Evolutionary conservation across 2,329 filamentous ascomycete genomes (phyloP).

Genomic region (Colletotrichum somersetense): DNA sequence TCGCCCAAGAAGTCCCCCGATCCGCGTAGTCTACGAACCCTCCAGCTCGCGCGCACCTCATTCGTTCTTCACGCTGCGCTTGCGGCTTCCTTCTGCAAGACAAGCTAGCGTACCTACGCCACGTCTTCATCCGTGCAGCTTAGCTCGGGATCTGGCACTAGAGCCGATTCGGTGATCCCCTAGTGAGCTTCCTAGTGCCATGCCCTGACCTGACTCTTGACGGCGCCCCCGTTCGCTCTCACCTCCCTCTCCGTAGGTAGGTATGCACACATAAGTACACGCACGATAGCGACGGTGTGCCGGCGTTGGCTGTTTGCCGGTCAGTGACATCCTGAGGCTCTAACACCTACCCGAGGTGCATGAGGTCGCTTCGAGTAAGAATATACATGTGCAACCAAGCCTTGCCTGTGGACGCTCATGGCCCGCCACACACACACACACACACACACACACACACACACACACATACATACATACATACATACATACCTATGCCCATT

Average conservation of each 20-base stretch:
- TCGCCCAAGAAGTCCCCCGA: not conserved
- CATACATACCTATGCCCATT: not conserved
- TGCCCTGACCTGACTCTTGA: slow-evolving; percentile 23
- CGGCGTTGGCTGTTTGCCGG: not conserved
- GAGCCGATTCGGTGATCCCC: slow-evolving; percentile 8
- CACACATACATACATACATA: no score
- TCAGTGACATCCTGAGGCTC: not conserved
- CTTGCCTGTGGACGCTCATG: not conserved
- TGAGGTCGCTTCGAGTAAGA: not conserved
- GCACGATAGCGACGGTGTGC: not conserved
- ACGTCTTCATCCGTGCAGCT: slow-evolving; percentile 22
- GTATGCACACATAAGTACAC: not conserved
- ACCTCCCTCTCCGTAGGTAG: not conserved
- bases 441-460: not conserved
- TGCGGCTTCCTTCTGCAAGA: slow-evolving; percentile 31
- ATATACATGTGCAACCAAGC: not conserved
- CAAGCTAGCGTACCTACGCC: slow-evolving; percentile 10
- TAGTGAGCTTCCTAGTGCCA: slow-evolving; percentile 9
- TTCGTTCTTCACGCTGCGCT: slow-evolving; percentile 19
- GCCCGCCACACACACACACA: not conserved
- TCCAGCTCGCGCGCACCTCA: slow-evolving; percentile 6
- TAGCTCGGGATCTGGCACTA: slow-evolving; percentile 18
- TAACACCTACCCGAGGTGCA: not conserved
- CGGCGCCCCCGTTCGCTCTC: slow-evolving; percentile 14
- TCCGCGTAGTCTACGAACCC: not conserved